Base-by-base conservation (phyloP, 805 yeast species). In the Komagataella pastoris region DNA sequence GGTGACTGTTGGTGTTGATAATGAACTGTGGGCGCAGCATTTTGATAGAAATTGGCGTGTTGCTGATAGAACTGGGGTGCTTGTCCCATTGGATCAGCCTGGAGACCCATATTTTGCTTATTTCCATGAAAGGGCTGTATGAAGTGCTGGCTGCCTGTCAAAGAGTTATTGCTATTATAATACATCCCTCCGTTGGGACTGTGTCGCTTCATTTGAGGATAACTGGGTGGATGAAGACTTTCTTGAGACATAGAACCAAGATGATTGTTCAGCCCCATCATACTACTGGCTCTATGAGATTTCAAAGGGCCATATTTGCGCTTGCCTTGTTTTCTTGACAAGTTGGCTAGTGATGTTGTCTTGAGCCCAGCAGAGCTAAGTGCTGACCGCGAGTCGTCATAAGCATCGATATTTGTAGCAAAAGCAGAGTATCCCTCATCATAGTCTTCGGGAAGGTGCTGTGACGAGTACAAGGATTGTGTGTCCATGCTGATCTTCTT, bases 21-120 rank as follows among this genome's bases (percentile, higher is more conserved):
- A 24, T 30, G 17, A 46, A 45, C 17, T 45, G 47, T 1, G 52
- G 45, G 3, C 50, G 46, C 12, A 51, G 46, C 12, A 51, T 49
- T 17, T 47, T 23, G 44, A 55, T 54, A 5, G 49, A 44, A 17
- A 55, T 55, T 44, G 49, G 51, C 8, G 53, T 45, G 10, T 44
- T 49, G 12, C 55, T 50, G 47, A 51, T 52, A 56, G 50, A 3
- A 36, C 18, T 5, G 44, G 18, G 14, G 55, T 47, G 12, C 52
- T 30, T 10, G 40, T 14, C 40, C 40, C 14, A 30, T 30, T 14
- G 40, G 40, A 30, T 30, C 40, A 30, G 40, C 40, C 40, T 30
- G 40, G n/a, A 30, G 40, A 8, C 40, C 40, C 40, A 30, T 30
- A 30, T 30, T 30, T 5, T 30, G 40, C 14, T 30, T 10, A 30